phyloP scores from a whole-genome alignment of 352 stramenopile genomes.

The Pythium rhizo-oryzae region DNA sequence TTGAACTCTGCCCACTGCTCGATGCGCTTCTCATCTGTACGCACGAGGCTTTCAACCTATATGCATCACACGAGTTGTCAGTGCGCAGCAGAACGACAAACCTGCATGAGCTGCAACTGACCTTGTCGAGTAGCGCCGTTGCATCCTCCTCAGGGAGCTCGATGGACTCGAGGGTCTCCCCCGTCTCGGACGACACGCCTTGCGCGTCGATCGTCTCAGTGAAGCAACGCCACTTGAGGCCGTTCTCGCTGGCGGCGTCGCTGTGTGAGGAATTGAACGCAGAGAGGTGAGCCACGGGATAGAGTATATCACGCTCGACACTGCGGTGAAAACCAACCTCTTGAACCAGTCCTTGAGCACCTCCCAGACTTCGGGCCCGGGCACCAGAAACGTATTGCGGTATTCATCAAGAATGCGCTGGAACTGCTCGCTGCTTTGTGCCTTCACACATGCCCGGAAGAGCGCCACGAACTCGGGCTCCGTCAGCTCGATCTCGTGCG shows the following conservation, averaged over 20 bases:
- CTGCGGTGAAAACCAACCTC: slow-evolving; percentile 36
- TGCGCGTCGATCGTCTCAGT: slow-evolving; percentile 54
- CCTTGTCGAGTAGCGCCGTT: slow-evolving; percentile 64
- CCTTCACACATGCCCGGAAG: slow-evolving; percentile 48
- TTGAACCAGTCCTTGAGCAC: slow-evolving; percentile 76
- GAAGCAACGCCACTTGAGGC: slow-evolving; percentile 54
- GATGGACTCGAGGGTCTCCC: slow-evolving; percentile 64
- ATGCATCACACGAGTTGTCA: neutral
- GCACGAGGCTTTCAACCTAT: slow-evolving; percentile 81
- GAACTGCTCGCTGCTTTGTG: slow-evolving; percentile 46
- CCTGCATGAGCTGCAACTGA: slow-evolving; percentile 15
- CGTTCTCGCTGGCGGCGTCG: slow-evolving; percentile 61
- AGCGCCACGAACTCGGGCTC: slow-evolving; percentile 71
- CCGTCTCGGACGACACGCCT: slow-evolving; percentile 64
- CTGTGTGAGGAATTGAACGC: slow-evolving; percentile 28
- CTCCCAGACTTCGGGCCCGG: slow-evolving; percentile 48
- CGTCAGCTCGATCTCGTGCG: slow-evolving; percentile 52
- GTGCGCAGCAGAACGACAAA: neutral
- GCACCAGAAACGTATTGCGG: slow-evolving; percentile 61
- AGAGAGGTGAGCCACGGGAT: neutral
- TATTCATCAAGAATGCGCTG: slow-evolving; percentile 60
- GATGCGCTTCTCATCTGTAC: slow-evolving; percentile 66
- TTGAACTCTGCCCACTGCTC: slow-evolving; percentile 87
- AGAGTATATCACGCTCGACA: neutral
- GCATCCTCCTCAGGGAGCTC: slow-evolving; percentile 54